phyloP scores from a whole-genome alignment of 1,139 yeast genomes.

The Geotrichum carabidarum region DNA sequence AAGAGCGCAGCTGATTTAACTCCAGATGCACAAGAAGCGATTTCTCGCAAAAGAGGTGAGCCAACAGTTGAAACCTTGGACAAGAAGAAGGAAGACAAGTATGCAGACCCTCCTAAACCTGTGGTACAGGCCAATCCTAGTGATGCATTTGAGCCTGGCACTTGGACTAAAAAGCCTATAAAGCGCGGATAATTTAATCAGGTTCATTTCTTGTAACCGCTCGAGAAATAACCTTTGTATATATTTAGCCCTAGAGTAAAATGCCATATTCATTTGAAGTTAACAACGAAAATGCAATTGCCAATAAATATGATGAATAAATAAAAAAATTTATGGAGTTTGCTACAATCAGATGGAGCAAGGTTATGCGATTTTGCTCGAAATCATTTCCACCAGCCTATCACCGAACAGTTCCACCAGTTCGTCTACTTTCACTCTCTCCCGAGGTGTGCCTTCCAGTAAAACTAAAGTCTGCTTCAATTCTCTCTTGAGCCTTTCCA shows the following conservation, averaged over 20 bases:
- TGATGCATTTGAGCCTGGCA: constrained; percentile 17
- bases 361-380: not conserved
- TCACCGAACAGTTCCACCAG: constrained; percentile 13
- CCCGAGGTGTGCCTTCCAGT: constrained; percentile 20
- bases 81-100: not conserved
- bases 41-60: not conserved
- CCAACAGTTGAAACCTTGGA: not conserved
- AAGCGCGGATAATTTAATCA: not conserved
- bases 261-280: no score
- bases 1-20: constrained; percentile 2
- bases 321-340: not conserved
- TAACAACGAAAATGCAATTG: not conserved
- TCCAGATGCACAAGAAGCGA: not conserved
- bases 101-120: constrained; percentile 8
- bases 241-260: not conserved
- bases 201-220: not conserved
- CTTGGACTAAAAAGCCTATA: constrained; percentile 16
- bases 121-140: constrained; percentile 17
- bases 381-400: constrained; percentile 6
- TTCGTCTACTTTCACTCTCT: constrained; percentile 19
- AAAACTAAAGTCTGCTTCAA: constrained; percentile 23
- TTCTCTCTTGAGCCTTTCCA: constrained; percentile 25
- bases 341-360: not conserved
- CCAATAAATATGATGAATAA: not conserved
- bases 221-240: not conserved